These are phyloP conservation scores for Moelleriella libera DNA, from an alignment of 2,329 filamentous ascomycete genomes.

Conservation along the genomic window DNA sequence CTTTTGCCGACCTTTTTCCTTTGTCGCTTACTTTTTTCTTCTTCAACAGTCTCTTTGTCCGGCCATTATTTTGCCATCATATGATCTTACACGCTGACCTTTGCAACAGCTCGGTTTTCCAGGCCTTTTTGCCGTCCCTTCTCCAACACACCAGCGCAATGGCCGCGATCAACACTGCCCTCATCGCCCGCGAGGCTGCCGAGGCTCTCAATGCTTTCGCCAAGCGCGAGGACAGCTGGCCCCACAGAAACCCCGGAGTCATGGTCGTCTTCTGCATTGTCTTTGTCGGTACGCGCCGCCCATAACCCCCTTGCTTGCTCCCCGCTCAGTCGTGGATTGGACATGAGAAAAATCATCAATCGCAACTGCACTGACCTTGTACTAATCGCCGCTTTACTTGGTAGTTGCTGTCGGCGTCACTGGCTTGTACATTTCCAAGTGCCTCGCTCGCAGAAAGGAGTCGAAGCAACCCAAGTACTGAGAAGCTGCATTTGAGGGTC, in stretches of 20 bases:
- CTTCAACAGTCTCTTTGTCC: no score
- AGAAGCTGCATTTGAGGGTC: slow-evolving; percentile 1
- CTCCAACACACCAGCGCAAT: slow-evolving; percentile 11
- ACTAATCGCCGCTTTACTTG: neutral
- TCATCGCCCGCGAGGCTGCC: slow-evolving; percentile 19
- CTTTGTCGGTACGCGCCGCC: slow-evolving; percentile 19
- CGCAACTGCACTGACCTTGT: no score
- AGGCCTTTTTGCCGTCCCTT: neutral
- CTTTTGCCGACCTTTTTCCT: no score
- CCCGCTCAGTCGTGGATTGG: neutral
- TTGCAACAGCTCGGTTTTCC: neutral
- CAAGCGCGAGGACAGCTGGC: slow-evolving; percentile 27
- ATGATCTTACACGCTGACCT: no score
- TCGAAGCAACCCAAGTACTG: slow-evolving; percentile 16
- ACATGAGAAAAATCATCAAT: no score
- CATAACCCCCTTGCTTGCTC: neutral
- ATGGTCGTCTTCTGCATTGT: slow-evolving; percentile 29
- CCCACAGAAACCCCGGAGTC: slow-evolving; percentile 22
- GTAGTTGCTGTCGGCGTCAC: slow-evolving; percentile 19
- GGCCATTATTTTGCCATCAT: no score
- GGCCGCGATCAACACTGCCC: slow-evolving; percentile 23
- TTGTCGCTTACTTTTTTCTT: no score
- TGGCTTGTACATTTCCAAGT: slow-evolving; percentile 17
- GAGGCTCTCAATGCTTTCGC: slow-evolving; percentile 18
- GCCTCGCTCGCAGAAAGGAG: slow-evolving; percentile 9